These are phyloP conservation scores for Papiliotrema nemorosa DNA, from an alignment of 1,284 basidiomycete species.

Conservation along the genomic window DNA sequence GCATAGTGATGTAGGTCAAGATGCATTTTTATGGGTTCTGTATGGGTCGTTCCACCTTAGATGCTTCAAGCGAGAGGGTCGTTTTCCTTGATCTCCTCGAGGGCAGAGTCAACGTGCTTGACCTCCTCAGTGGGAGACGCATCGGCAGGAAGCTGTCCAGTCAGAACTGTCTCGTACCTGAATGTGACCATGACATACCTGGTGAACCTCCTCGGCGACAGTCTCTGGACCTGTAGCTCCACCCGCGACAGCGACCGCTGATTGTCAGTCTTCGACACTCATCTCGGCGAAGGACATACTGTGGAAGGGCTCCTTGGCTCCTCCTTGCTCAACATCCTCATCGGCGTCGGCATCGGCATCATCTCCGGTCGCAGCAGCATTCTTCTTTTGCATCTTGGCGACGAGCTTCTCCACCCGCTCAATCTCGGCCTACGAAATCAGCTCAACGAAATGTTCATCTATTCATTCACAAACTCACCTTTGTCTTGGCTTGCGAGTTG, in stretches of 20 bases:
- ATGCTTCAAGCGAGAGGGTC: constrained; percentile 5
- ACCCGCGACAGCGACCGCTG: constrained; percentile 29
- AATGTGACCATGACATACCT: constrained; percentile 16
- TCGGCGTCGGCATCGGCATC: constrained; percentile 19
- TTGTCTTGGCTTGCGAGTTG: constrained; percentile 55
- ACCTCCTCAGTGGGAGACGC: constrained; percentile 56
- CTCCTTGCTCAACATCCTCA: constrained; percentile 16
- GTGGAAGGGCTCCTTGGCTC: constrained; percentile 37
- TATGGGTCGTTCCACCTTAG: no score
- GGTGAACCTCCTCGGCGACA: constrained; percentile 25
- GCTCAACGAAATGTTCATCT: neutral
- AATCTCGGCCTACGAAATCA: constrained; percentile 61
- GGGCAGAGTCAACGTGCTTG: constrained; percentile 54
- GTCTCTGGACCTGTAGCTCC: constrained; percentile 22
- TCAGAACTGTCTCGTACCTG: no score
- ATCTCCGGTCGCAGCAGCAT: constrained; percentile 20
- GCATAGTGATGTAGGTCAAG: no score
- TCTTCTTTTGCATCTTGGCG: constrained; percentile 52
- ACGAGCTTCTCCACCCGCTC: constrained; percentile 61
- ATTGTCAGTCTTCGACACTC: no score
- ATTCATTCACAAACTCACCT: constrained; percentile 27
- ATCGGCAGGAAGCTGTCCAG: constrained; percentile 53
- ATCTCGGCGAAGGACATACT: constrained; percentile 23
- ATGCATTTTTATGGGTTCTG: no score
- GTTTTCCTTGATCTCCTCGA: constrained; percentile 53